Evolutionary conservation across 306 rosid genomes (phyloP), one percentile per base, ranked within the genome.

Genomic region (Cicer bijugum): DNA sequence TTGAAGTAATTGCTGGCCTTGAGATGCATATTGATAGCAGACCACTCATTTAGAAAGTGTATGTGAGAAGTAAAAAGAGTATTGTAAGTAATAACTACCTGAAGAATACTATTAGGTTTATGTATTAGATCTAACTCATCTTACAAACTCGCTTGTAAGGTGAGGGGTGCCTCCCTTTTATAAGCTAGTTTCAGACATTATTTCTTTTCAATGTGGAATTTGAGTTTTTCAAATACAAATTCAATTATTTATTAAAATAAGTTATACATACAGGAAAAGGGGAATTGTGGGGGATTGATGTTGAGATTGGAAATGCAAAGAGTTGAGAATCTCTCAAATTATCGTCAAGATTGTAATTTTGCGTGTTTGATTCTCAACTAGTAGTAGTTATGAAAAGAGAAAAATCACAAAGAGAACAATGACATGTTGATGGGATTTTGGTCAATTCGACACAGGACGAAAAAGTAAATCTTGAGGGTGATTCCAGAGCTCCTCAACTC

Each of bases 1-100:
- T 67, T 19, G 4, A 10, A 63, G 50, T 70, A 9, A 63, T 69
- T 46, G 23, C 17, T 69, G 77, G 8, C 78, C 75, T 33, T 72
- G 72, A 72, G 67, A 42, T 66, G 47, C 69, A 61, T 66, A 44
- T 42, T 55, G 20, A 50, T 6, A 50, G 56, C 56, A 14, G 19
- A 6, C 20, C 20, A 14, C 9, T 50, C 56, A 14, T 50, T 50
- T n/a, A 7, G 52, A 12, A 12, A 47, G 20, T 50, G 56, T 50
- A 45, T 45, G 14, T 45, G 51, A 50, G 20, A 8, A 50, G 56
- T 47, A 47, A 47, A 47, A 20, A 20, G 23, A 2, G 23, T 20
- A 20, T 20, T 20, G 23, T 20, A 20, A 20, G 23, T 20, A 20
- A 20, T 20, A 20, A 47, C 52, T 47, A 47, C 52, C 52, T 47